Conservation (phyloP, 805 yeast species). For the Dipodascus albidus region DNA sequence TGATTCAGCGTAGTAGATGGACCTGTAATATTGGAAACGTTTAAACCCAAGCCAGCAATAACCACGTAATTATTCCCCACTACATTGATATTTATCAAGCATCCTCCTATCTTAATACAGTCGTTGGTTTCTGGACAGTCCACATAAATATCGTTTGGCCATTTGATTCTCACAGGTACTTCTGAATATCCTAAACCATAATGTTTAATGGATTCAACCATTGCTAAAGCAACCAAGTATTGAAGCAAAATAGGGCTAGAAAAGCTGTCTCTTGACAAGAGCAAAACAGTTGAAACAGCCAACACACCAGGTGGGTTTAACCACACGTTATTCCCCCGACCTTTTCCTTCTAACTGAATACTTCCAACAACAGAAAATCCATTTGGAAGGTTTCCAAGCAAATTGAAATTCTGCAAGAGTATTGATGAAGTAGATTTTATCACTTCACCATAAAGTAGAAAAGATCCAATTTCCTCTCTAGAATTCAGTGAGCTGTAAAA, state of each 20-base stretch:
- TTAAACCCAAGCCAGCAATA: slow-evolving; percentile 84
- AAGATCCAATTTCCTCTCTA: slow-evolving; percentile 39
- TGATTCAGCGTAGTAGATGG: slow-evolving; percentile 85
- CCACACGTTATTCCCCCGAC: slow-evolving; percentile 94
- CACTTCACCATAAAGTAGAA: slow-evolving; percentile 71
- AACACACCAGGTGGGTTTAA: slow-evolving; percentile 85
- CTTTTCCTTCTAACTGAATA: slow-evolving; percentile 80
- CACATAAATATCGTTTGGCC: slow-evolving; percentile 93
- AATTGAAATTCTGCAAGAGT: slow-evolving; percentile 56
- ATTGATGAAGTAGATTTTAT: slow-evolving; percentile 77
- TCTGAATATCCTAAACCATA: slow-evolving; percentile 59
- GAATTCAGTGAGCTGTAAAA: slow-evolving; percentile 2
- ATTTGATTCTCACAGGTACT: slow-evolving; percentile 72
- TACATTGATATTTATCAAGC: slow-evolving; percentile 68
- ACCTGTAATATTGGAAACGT: slow-evolving; percentile 59
- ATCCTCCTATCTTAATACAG: slow-evolving; percentile 72
- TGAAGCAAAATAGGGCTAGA: slow-evolving; percentile 61
- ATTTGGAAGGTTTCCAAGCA: slow-evolving; percentile 51
- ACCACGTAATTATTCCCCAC: slow-evolving; percentile 47
- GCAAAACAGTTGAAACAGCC: slow-evolving; percentile 65
- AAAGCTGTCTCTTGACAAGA: slow-evolving; percentile 32
- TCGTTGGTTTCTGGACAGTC: slow-evolving; percentile 37
- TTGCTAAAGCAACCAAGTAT: slow-evolving; percentile 72
- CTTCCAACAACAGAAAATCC: slow-evolving; percentile 68
- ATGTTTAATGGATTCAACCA: slow-evolving; percentile 60